phyloP scores from a whole-genome alignment of 345 rosid species.

The Turnera subulata region DNA sequence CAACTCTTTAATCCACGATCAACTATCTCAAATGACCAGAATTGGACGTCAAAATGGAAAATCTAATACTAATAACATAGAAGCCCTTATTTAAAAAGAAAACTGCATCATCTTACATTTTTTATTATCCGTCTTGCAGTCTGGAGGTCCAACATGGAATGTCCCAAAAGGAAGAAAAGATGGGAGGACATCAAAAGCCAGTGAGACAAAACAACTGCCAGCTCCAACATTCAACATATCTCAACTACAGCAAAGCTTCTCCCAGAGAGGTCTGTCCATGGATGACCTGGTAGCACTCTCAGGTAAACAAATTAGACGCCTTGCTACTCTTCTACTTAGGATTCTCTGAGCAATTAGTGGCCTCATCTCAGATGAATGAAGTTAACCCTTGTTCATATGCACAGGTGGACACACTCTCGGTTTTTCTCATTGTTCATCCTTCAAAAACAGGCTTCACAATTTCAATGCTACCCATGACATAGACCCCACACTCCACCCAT shows the following conservation, averaged over 20 bases:
- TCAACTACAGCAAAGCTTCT: constrained; percentile 43
- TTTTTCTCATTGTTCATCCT: constrained; percentile 48
- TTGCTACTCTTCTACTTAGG: not conserved
- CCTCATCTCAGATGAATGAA: not conserved
- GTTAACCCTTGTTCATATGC: constrained; percentile 3
- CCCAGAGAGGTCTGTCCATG: constrained; percentile 37
- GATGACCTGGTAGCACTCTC: constrained; percentile 43
- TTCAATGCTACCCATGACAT: constrained; percentile 28
- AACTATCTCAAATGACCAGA: not conserved
- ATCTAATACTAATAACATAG: not conserved
- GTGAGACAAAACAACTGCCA: constrained; percentile 36
- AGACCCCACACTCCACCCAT: constrained; percentile 34
- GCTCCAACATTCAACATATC: constrained; percentile 41
- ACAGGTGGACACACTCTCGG: constrained; percentile 53
- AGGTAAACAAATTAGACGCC: constrained; percentile 20
- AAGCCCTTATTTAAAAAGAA: not conserved
- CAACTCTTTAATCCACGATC: not conserved
- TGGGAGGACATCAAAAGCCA: constrained; percentile 41
- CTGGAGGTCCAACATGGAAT: constrained; percentile 50
- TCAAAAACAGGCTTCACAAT: constrained; percentile 37
- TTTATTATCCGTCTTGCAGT: constrained; percentile 25
- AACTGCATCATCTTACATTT: not conserved
- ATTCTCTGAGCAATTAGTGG: not conserved
- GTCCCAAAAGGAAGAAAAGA: constrained; percentile 51
- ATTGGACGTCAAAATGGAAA: not conserved